These are phyloP conservation scores for Limonium bicolor DNA, from an alignment of 148 eudicot species.

Conservation along the genomic window DNA sequence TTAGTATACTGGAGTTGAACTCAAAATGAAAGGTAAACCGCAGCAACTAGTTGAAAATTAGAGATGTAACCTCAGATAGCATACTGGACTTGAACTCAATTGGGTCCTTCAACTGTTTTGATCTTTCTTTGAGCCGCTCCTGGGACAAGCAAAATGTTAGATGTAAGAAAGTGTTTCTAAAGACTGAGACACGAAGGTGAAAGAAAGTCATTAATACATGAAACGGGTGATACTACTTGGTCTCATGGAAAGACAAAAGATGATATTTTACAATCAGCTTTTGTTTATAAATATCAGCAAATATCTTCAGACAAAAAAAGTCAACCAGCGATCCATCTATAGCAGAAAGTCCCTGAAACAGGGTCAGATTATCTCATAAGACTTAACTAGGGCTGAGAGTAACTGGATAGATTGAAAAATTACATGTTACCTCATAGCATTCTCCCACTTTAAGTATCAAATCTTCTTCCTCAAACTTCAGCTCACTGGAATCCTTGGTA, in stretches of 20 bases:
- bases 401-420: too few relatives aligned
- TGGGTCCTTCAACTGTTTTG: constrained; percentile 30
- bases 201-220: too few relatives aligned
- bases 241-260: background rate
- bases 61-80: constrained; percentile 45
- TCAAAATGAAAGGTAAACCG: background rate
- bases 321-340: too few relatives aligned
- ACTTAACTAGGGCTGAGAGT: too few relatives aligned
- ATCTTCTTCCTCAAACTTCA: constrained; percentile 65
- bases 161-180: too few relatives aligned
- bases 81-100: constrained; percentile 32
- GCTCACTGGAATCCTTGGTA: constrained; percentile 42
- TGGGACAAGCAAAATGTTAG: constrained; percentile 11
- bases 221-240: too few relatives aligned
- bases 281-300: background rate
- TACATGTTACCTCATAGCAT: constrained; percentile 85
- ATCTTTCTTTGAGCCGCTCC: constrained; percentile 81
- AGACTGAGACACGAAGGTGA: too few relatives aligned
- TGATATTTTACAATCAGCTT: background rate
- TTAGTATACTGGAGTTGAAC: background rate
- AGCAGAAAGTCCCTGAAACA: constrained; percentile 1
- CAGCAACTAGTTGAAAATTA: background rate
- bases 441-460: constrained; percentile 81
- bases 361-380: too few relatives aligned
- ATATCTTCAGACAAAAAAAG: too few relatives aligned